A percentile compares a stretch with the other conserved stretches of the same genome.
Evolutionary conservation across 148 eudicot genomes (phyloP).

Genomic region (Vaccinium darrowii): DNA sequence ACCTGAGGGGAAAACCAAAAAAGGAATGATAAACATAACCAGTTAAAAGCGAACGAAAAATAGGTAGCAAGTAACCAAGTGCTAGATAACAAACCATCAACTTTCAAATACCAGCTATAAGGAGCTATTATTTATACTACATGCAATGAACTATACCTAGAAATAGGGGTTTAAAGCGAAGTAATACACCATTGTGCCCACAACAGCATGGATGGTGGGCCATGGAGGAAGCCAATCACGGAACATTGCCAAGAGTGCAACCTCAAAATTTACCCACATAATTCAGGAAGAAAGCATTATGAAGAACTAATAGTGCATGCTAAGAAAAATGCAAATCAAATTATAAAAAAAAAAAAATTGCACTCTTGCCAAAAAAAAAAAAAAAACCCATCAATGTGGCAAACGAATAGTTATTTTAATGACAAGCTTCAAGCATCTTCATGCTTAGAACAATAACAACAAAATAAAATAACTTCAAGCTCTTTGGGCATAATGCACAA

Average conservation of each 20-base stretch:
- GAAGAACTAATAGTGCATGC: background rate
- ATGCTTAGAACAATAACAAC: background rate
- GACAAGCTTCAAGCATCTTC: background rate
- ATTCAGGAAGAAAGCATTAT: background rate
- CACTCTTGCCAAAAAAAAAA: background rate
- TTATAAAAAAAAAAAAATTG: background rate
- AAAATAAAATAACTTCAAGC: background rate
- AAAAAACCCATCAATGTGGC: background rate
- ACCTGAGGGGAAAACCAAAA: constrained; percentile 42
- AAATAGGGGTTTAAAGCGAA: background rate
- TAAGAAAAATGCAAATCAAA: background rate
- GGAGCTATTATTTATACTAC: background rate
- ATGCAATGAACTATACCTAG: background rate
- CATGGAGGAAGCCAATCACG: background rate
- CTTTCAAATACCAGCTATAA: background rate
- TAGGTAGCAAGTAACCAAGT: background rate
- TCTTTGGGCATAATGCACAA: background rate
- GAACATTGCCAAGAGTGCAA: background rate
- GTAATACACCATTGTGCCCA: background rate
- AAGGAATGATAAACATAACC: background rate
- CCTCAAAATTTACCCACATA: background rate
- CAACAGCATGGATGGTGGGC: no score
- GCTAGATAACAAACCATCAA: background rate
- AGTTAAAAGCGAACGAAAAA: background rate
- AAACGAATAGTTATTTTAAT: background rate